Base-by-base conservation (phyloP, 2,329 filamentous ascomycete species). In the Calonectria henricotiae region DNA sequence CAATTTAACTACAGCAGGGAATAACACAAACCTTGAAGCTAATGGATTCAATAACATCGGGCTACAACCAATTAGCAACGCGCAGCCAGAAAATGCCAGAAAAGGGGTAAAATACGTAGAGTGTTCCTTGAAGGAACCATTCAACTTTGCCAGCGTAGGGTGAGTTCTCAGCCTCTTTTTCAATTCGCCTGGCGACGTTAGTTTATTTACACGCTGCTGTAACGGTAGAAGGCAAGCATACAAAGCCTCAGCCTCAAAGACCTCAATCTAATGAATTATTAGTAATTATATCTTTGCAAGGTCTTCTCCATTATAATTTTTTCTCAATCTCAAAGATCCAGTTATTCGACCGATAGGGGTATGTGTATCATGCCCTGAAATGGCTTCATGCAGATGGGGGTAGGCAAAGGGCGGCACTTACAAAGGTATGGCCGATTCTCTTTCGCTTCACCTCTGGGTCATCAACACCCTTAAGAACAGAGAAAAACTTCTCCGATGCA, bases 391-490 rank as follows among this genome's bases (percentile, higher is more conserved):
- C 9, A 30, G 37, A 9, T 39, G 37, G 37, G 13, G 37, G 37
- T 39, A 39, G 37, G 37, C 4, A 39, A 17, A 25, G 37, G 20
- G n/a, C 25, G n/a, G 46, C 46, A 20, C 74, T 68, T 67, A 82
- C 77, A 87, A 47, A 66, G 8, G 89, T 93, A 72, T 87, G 89
- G 67, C 95, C 95, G 71, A 98, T 98, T 77, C 98, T 91, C 85
- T 97, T 98, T 66, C 95, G 89, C 88, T 98, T 98, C 80, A 89
- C 89, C 83, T 98, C 95, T 0, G 96, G 95, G 35, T 91, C 94
- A 0, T 84, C 85, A 30, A 98, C 89, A 20, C 94, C 96, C 74
- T 90, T 89, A 1, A 98, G 90, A 27, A 91, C 87, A 35, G 85
- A 84, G n/a, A 98, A 86, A 86, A 98, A 98, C 30, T 89, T 85